Conservation (phyloP, 2,329 filamentous ascomycete genomes). For the Teratosphaeria destructans region DNA sequence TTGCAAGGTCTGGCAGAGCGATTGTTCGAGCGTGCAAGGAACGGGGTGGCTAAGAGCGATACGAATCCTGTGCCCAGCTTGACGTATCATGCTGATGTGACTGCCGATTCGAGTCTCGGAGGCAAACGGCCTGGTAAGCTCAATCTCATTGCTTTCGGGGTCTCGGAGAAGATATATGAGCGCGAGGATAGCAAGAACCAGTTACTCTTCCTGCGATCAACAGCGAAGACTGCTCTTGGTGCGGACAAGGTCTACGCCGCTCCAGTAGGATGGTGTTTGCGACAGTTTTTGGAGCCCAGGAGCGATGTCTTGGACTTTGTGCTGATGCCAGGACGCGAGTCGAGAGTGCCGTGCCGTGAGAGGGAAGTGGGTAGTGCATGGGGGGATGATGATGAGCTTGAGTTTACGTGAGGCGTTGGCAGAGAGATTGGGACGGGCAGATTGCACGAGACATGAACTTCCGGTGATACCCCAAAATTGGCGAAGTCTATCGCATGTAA, state of each 20-base stretch:
- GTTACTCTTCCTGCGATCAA: conserved; percentile 37
- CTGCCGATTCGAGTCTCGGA: background rate
- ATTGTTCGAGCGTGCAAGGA: conserved; percentile 14
- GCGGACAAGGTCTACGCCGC: conserved; percentile 31
- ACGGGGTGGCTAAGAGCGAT: background rate
- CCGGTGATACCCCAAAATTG: background rate
- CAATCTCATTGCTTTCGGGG: conserved; percentile 37
- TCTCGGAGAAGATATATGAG: conserved; percentile 37
- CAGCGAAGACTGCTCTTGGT: conserved; percentile 32
- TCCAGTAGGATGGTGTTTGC: conserved; percentile 35
- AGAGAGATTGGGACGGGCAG: background rate
- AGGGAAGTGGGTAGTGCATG: conserved; percentile 1
- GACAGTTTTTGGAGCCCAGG: conserved; percentile 36
- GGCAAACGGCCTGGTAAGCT: conserved; percentile 21
- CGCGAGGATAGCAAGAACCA: conserved; percentile 37
- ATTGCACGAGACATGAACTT: background rate
- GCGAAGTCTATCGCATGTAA: background rate
- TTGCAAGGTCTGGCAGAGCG: conserved; percentile 23
- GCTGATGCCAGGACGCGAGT: conserved; percentile 21
- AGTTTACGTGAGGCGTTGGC: background rate
- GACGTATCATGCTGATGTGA: background rate
- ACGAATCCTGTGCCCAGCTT: background rate
- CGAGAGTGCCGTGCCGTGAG: conserved; percentile 30
- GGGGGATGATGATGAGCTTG: conserved; percentile 8
- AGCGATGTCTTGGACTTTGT: conserved; percentile 38